Evolutionary conservation across 331 rosid genomes (phyloP), one percentile per base, ranked within the genome.

Genomic region (Spiraea crenata): DNA sequence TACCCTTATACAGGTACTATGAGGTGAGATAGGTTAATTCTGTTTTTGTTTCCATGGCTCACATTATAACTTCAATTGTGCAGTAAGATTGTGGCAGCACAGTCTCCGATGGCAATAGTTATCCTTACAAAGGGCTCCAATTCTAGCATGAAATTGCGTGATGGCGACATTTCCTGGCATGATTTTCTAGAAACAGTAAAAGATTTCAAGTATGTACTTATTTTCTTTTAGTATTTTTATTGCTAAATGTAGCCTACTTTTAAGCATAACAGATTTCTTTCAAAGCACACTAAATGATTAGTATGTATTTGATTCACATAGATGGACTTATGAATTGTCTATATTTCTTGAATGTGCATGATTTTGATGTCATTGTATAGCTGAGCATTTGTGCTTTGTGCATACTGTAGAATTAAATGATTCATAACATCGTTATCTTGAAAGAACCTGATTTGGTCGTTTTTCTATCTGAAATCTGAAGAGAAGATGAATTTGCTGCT

Each of bases 31-130:
- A 50, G 31, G 42, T 56, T 54, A 55, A 64, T 79, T 73, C 61
- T 54, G 52, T 7, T 65, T 59, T 62, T 59, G 34, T 58, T 75
- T 59, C 51, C 77, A 11, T 67, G 62, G 58, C 87, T 81, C 81
- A 83, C 74, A 52, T 52, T 52, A 65, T 69, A 56, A 13, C 57
- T 83, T 82, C 80, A 57, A 76, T 76, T 73, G 68, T 88, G 93
- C 97, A 93, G 99, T 83, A 81, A 96, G 87, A 57, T 93, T 65
- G 86, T 90, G 76, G 97, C 86, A 55, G 97, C 99, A 57, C 76
- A 77, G 60, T 82, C 99, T 57, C 99, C 99, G 25, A 72, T 77
- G 83, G 92, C 99, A 46, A 59, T 93, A 16, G 92, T 91, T 63
- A 76, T 90, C 76, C 90, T 96, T 56, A 16, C 85, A 19, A 83